phyloP scores from a whole-genome alignment of 2,329 filamentous ascomycete genomes.

The Cyphellophora europaea region DNA sequence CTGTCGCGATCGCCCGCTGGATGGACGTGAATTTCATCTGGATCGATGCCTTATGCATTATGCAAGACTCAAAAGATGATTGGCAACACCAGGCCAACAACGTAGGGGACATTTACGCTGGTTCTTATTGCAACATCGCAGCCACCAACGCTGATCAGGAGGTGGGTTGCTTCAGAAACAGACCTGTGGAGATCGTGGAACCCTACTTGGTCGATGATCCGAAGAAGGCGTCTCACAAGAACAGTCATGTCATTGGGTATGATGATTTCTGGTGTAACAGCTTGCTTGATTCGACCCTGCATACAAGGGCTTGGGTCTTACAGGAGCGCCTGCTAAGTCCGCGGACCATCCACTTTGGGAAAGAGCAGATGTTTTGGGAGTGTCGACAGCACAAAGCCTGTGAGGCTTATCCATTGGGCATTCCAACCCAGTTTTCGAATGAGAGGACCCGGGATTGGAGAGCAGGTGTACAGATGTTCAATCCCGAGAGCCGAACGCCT shows the following conservation, averaged over 20 bases:
- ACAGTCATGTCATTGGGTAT: slow-evolving; percentile 6
- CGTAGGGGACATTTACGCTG: slow-evolving; percentile 12
- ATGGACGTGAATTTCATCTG: slow-evolving; percentile 22
- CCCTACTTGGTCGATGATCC: slow-evolving; percentile 2
- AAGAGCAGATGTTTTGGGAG: slow-evolving; percentile 11
- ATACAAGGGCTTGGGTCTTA: slow-evolving; percentile 9
- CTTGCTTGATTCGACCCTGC: slow-evolving; percentile 6
- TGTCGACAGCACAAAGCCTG: slow-evolving; percentile 8
- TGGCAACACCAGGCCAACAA: slow-evolving; percentile 6
- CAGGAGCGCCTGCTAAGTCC: slow-evolving; percentile 10
- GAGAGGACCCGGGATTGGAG: slow-evolving; percentile 4
- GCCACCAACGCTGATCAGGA: slow-evolving; percentile 7
- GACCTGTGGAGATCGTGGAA: slow-evolving; percentile 1
- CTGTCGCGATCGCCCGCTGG: slow-evolving; percentile 18
- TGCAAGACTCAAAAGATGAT: slow-evolving; percentile 20
- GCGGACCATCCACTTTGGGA: slow-evolving; percentile 10
- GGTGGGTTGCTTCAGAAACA: slow-evolving; percentile 1
- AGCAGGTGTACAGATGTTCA: background rate
- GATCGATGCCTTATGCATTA: slow-evolving; percentile 26
- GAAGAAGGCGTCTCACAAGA: background rate
- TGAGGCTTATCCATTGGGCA: slow-evolving; percentile 8
- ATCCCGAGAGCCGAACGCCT: background rate
- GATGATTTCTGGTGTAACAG: slow-evolving; percentile 9
- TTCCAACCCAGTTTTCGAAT: slow-evolving; percentile 7
- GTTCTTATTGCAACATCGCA: slow-evolving; percentile 10